Evolutionary conservation across 495 filamentous ascomycete genomes (phyloP), one percentile per base, ranked within the genome.

Genomic region (Aspergillus mulundensis): DNA sequence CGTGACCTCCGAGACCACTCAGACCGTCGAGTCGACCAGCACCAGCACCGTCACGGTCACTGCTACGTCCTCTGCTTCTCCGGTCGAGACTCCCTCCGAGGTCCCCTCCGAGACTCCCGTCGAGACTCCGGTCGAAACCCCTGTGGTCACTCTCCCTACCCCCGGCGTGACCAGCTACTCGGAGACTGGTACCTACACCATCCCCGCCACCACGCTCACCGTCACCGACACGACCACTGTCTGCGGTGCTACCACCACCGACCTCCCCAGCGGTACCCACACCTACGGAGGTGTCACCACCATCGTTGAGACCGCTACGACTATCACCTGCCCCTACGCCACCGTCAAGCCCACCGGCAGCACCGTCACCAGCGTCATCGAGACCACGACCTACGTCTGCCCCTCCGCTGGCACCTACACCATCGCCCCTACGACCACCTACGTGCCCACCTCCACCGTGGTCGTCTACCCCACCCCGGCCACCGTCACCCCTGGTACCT

Each of bases 261-360:
- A 72, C 28, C 74, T 89, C 18, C 70, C 85, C 63, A 77, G 78
- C 60, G 89, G 87, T 61, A 84, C 78, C 40, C 77, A 86, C 82
- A 90, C 86, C 60, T 72, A 86, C 57, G 89, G 88, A 61, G 88
- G 86, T 79, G 86, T 90, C 34, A 90, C 86, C 53, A 91, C 88
- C 36, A 71, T 89, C 32, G 87, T 91, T 49, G 72, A 76, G 58
- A 86, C 82, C 30, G 72, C 77, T 25, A 93, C 88, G 32, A 88
- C 86, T 19, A 76, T 91, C 41, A 80, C 81, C 61, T 90, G 86
- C 82, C 88, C 88, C 34, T 84, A 84, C 60, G 87, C 87, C 59
- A 86, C 85, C 50, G 82, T 84, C 64, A 86, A 81, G 66, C 73
- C 76, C 67, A 64, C 65, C 52, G 79, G 77, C 62, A 79, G 79